Conservation (phyloP, 441 rosid species). For the Gossypium aridum region DNA sequence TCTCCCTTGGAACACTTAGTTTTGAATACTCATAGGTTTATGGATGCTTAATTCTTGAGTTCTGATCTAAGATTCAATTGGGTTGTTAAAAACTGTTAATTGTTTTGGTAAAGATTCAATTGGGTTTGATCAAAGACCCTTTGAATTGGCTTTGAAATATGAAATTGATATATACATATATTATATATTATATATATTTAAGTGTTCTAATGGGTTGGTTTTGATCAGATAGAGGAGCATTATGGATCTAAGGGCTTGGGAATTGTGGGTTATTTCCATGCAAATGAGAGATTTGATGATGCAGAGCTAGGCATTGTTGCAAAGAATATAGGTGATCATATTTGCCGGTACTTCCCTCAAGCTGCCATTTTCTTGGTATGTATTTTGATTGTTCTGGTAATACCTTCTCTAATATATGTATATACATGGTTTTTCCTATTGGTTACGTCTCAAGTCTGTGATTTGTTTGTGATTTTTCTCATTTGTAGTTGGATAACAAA, state of each 20-base stretch:
- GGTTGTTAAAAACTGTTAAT: neutral
- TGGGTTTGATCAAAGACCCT: neutral
- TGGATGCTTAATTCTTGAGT: neutral
- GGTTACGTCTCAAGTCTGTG: neutral
- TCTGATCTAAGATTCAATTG: neutral
- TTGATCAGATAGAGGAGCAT: conserved; percentile 74
- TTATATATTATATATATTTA: neutral
- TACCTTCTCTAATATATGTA: neutral
- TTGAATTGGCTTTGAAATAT: neutral
- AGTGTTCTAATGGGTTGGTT: conserved; percentile 11
- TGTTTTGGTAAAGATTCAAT: too few relatives aligned
- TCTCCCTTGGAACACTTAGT: neutral
- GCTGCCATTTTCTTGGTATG: conserved; percentile 64
- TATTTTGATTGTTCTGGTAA: neutral
- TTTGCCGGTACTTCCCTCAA: conserved; percentile 11
- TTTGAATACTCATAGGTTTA: neutral
- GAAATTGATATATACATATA: neutral
- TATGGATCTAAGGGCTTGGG: conserved; percentile 60
- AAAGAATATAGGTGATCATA: conserved; percentile 65
- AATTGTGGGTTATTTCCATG: conserved; percentile 88
- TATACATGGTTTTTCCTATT: neutral
- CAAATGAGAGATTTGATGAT: conserved; percentile 87
- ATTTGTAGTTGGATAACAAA: conserved; percentile 72
- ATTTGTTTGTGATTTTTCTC: conserved; percentile 1
- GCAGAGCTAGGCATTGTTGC: conserved; percentile 64